phyloP scores from a whole-genome alignment of 768 basidiomycete species.

The Pulveroboletus sp. region DNA sequence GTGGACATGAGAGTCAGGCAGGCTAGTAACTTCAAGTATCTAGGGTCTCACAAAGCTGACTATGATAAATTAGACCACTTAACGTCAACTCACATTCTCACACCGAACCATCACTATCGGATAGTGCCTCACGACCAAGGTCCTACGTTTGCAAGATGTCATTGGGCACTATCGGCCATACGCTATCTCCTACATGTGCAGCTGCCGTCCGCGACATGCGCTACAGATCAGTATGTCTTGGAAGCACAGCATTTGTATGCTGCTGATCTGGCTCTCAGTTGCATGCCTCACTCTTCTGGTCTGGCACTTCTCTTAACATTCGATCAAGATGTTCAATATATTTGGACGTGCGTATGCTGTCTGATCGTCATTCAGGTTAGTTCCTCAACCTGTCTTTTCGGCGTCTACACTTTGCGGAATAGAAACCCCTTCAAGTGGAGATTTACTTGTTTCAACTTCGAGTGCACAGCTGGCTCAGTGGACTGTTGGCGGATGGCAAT shows the following conservation, averaged over 20 bases:
- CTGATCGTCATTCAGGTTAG: neutral
- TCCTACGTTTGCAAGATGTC: neutral
- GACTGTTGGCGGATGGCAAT: conserved; percentile 4
- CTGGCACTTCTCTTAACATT: conserved; percentile 13
- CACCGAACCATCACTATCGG: neutral
- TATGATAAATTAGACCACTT: too few relatives aligned
- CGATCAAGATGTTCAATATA: conserved; percentile 15
- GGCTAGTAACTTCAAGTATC: too few relatives aligned
- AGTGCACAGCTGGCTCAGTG: conserved; percentile 8
- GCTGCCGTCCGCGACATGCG: conserved; percentile 4
- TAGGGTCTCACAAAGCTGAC: too few relatives aligned
- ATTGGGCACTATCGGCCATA: neutral
- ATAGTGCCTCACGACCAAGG: neutral
- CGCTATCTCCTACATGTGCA: neutral
- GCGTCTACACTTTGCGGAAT: conserved; percentile 18
- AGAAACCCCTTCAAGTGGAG: conserved; percentile 15
- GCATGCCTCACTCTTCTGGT: conserved; percentile 11
- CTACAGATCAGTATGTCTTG: conserved; percentile 9
- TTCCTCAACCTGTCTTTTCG: too few relatives aligned
- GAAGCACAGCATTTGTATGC: too few relatives aligned
- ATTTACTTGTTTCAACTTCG: neutral
- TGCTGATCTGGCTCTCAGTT: conserved; percentile 9
- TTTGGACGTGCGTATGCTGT: conserved; percentile 20
- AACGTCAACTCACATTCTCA: neutral
- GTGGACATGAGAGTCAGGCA: too few relatives aligned